phyloP scores from a whole-genome alignment of 2,329 filamentous ascomycete species.

The Nemania sp. region DNA sequence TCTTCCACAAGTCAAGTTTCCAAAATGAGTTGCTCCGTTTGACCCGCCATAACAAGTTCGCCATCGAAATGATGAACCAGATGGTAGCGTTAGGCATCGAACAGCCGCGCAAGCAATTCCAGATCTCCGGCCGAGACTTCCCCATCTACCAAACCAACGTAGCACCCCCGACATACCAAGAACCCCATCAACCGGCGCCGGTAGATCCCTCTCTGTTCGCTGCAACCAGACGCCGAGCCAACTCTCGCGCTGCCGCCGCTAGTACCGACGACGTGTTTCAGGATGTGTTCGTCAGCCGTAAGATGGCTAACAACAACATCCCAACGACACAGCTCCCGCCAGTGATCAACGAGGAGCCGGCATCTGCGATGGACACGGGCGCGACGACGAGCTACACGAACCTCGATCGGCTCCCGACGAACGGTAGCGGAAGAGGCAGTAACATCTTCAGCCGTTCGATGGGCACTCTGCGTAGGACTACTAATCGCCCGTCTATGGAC shows the following conservation, averaged over 20 bases:
- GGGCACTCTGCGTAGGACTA: slow-evolving; percentile 27
- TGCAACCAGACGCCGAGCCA: slow-evolving; percentile 35
- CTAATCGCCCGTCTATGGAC: slow-evolving; percentile 15
- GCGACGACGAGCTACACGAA: slow-evolving; percentile 30
- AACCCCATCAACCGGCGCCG: slow-evolving; percentile 20
- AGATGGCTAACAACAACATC: slow-evolving; percentile 27
- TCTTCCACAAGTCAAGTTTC: slow-evolving; percentile 97
- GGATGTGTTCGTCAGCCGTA: slow-evolving; percentile 51
- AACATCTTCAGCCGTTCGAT: slow-evolving; percentile 30
- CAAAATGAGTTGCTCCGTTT: slow-evolving; percentile 92
- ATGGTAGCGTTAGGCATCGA: slow-evolving; percentile 85
- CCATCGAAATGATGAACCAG: slow-evolving; percentile 84
- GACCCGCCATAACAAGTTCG: slow-evolving; percentile 90
- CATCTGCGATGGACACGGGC: slow-evolving; percentile 32
- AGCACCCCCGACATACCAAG: slow-evolving; percentile 38
- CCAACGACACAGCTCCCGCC: slow-evolving; percentile 30
- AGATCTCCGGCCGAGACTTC: slow-evolving; percentile 67
- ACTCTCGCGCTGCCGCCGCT: slow-evolving; percentile 27
- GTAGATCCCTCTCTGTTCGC: slow-evolving; percentile 34
- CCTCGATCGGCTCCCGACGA: slow-evolving; percentile 27
- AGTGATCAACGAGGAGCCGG: slow-evolving; percentile 34
- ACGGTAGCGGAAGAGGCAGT: slow-evolving; percentile 25
- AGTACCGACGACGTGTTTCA: slow-evolving; percentile 47
- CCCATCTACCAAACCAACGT: slow-evolving; percentile 60
- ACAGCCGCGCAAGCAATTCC: slow-evolving; percentile 74